Evolutionary conservation across 345 rosid species (phyloP).

Genomic region (Cardiospermum halicacabum): DNA sequence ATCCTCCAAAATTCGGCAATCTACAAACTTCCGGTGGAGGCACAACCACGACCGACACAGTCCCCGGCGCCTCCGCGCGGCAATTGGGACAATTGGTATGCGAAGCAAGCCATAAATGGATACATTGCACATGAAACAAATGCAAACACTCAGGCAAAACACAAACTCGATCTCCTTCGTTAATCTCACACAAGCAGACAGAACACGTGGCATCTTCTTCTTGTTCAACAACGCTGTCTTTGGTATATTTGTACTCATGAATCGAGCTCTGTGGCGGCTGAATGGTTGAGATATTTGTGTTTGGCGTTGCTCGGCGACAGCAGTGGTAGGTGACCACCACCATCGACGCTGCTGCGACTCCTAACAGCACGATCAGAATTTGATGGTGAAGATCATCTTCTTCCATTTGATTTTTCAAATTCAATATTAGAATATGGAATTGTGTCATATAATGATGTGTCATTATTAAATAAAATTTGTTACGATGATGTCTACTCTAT

Average conservation of each 20-base stretch:
- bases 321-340: constrained; percentile 35
- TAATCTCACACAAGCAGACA: constrained; percentile 43
- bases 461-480: no score
- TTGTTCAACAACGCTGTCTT: no score
- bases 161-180: constrained; percentile 36
- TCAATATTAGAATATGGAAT: no score
- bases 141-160: constrained; percentile 43
- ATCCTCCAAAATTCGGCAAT: background rate
- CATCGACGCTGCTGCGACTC: constrained; percentile 37
- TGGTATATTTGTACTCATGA: constrained; percentile 18
- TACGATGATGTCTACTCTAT: no score
- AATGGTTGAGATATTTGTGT: background rate
- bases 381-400: constrained; percentile 17
- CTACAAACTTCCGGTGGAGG: background rate
- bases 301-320: constrained; percentile 1
- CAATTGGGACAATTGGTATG: constrained; percentile 53
- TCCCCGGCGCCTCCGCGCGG: constrained; percentile 30
- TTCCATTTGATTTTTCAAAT: constrained; percentile 19
- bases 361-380: constrained; percentile 30
- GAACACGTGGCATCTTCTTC: constrained; percentile 40
- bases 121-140: constrained; percentile 43
- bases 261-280: background rate
- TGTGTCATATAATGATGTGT: no score
- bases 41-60: constrained; percentile 3
- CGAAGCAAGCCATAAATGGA: constrained; percentile 44